Conservation (phyloP, 371 early-diverging fungal species). For the Apophysomyces trapeziformis region DNA sequence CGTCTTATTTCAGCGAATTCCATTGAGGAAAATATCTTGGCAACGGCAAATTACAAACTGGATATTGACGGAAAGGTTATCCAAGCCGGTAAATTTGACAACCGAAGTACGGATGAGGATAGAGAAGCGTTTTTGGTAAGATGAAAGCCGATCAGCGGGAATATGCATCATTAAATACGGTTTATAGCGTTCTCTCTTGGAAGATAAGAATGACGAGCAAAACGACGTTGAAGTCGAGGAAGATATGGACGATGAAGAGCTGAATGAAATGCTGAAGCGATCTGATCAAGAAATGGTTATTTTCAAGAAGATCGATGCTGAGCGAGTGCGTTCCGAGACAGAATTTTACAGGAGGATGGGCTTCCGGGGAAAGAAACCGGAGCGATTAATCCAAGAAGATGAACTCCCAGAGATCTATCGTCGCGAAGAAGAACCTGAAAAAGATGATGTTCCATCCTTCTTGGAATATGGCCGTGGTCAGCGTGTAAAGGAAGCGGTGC, state of each 20-base stretch:
- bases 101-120: conserved; percentile 93
- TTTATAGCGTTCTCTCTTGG: conserved; percentile 71
- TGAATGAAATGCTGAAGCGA: conserved; percentile 56
- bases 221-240: conserved; percentile 62
- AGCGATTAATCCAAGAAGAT: conserved; percentile 79
- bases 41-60: conserved; percentile 93
- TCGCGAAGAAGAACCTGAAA: conserved; percentile 58
- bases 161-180: not conserved
- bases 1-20: conserved; percentile 94
- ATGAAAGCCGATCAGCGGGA: not conserved
- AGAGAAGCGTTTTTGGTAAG: conserved; percentile 82
- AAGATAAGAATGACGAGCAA: conserved; percentile 64
- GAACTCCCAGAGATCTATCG: conserved; percentile 87
- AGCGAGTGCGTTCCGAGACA: conserved; percentile 33
- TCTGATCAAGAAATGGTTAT: conserved; percentile 35
- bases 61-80: conserved; percentile 98
- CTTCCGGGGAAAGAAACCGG: conserved; percentile 54
- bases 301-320: conserved; percentile 47
- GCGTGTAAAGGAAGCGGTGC: conserved; percentile 66
- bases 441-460: conserved; percentile 45
- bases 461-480: conserved; percentile 65
- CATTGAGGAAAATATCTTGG: conserved; percentile 97
- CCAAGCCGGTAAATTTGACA: conserved; percentile 98
- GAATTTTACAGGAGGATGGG: conserved; percentile 35
- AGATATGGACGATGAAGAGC: conserved; percentile 69